Conservation (phyloP, 768 basidiomycete genomes). For the Hygrophoropsis aurantiaca region DNA sequence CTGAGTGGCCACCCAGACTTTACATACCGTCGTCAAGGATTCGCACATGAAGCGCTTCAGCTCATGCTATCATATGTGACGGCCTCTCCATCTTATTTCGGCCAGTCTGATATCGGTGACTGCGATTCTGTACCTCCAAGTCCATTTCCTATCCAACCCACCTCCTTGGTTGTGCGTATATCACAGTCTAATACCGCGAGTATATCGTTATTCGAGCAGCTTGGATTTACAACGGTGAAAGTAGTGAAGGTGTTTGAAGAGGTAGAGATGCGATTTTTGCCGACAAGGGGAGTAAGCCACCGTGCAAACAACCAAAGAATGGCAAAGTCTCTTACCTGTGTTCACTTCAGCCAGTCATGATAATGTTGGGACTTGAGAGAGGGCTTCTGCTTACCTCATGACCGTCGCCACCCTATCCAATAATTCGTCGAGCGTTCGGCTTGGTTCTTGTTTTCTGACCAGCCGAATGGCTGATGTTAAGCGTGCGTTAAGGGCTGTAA, state of each 20-base stretch:
- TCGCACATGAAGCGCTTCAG: conserved; percentile 60
- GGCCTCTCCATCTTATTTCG: conserved; percentile 29
- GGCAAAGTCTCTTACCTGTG: no score
- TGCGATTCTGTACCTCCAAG: conserved; percentile 26
- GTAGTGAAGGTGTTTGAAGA: conserved; percentile 48
- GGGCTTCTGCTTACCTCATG: no score
- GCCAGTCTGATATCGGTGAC: conserved; percentile 17
- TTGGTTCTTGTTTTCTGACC: no score
- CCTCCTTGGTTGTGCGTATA: conserved; percentile 66
- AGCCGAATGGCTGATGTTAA: no score
- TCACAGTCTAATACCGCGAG: conserved; percentile 68
- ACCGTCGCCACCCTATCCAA: no score
- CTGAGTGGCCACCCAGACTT: conserved; percentile 44
- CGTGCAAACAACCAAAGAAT: no score
- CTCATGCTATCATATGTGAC: conserved; percentile 73
- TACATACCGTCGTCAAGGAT: conserved; percentile 65
- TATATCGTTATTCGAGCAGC: conserved; percentile 67
- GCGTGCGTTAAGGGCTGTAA: no score
- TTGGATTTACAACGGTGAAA: conserved; percentile 75
- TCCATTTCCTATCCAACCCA: conserved; percentile 44
- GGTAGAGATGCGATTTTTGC: conserved; percentile 62
- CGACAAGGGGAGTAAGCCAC: no score
- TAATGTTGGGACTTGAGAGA: no score
- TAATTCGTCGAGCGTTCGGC: no score
- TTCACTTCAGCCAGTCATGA: no score